These are phyloP conservation scores for Trapa incisa DNA, from an alignment of 345 rosid genomes.

Conservation along the genomic window DNA sequence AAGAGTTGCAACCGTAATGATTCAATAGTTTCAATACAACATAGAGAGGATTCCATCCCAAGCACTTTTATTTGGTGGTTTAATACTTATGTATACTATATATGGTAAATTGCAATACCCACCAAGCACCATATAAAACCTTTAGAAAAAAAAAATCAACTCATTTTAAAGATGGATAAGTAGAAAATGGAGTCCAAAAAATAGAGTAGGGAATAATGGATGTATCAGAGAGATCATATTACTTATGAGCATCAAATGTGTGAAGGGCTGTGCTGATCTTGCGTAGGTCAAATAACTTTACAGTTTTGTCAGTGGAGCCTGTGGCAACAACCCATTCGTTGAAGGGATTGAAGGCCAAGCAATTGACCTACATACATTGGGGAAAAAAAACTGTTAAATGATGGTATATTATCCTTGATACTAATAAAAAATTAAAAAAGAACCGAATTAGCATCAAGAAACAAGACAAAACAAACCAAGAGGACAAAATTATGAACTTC, in stretches of 20 bases:
- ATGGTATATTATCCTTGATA: neutral
- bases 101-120: too few species aligned
- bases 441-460: neutral
- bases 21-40: neutral
- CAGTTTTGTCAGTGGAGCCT: slow-evolving; percentile 97
- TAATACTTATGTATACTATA: neutral
- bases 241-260: slow-evolving; percentile 95
- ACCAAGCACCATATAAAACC: neutral
- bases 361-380: slow-evolving; percentile 54
- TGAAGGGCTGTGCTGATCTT: slow-evolving; percentile 76
- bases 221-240: neutral
- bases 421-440: neutral
- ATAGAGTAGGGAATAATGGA: neutral
- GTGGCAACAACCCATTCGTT: slow-evolving; percentile 99
- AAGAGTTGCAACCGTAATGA: neutral
- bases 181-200: neutral
- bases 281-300: slow-evolving; percentile 85
- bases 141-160: neutral
- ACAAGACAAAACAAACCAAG: too few species aligned
- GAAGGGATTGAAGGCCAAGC: slow-evolving; percentile 95
- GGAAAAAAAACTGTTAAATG: neutral
- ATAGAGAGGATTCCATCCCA: neutral
- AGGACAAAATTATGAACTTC: too few species aligned
- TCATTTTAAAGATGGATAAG: neutral
- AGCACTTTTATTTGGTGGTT: neutral